Percentiles rank a stretch among this genome's conserved stretches.
phyloP scores from a whole-genome alignment of 1,284 basidiomycete species.

The Malassezia dermatis region DNA sequence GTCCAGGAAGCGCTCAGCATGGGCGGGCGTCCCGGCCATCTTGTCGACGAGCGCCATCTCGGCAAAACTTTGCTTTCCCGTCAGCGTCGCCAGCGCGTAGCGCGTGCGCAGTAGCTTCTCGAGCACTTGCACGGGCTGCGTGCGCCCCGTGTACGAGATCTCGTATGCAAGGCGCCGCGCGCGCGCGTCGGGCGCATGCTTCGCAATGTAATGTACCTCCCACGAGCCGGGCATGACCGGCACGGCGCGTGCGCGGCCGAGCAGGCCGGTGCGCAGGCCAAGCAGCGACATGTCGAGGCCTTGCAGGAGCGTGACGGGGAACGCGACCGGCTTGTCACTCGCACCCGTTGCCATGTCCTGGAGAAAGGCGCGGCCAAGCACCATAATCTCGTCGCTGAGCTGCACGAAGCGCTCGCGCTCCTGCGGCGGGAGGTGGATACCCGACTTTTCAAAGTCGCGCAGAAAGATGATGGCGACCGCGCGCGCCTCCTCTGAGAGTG shows the following conservation, averaged over 20 bases:
- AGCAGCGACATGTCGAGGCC: constrained; percentile 22
- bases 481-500: constrained; percentile 46
- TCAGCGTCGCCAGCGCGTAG: constrained; percentile 36
- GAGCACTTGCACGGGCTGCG: constrained; percentile 29
- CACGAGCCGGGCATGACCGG: constrained; percentile 48
- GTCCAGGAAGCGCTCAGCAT: constrained; percentile 35
- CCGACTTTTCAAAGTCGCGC: constrained; percentile 93
- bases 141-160: constrained; percentile 30
- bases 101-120: constrained; percentile 34
- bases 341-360: constrained; percentile 45
- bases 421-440: constrained; percentile 72
- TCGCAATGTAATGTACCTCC: constrained; percentile 84
- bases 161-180: constrained; percentile 66
- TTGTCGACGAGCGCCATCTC: constrained; percentile 44
- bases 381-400: constrained; percentile 81
- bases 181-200: constrained; percentile 66
- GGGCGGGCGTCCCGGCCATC: constrained; percentile 39
- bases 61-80: constrained; percentile 34
- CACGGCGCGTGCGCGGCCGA: not conserved
- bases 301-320: constrained; percentile 25
- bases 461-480: constrained; percentile 81
- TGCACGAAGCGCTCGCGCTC: constrained; percentile 73
- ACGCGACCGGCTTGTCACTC: constrained; percentile 17
- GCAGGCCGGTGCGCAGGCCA: not conserved
- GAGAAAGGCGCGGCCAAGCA: constrained; percentile 75